Evolutionary conservation across 2,329 filamentous ascomycete species (phyloP).

Genomic region (Graphilbum fragrans): DNA sequence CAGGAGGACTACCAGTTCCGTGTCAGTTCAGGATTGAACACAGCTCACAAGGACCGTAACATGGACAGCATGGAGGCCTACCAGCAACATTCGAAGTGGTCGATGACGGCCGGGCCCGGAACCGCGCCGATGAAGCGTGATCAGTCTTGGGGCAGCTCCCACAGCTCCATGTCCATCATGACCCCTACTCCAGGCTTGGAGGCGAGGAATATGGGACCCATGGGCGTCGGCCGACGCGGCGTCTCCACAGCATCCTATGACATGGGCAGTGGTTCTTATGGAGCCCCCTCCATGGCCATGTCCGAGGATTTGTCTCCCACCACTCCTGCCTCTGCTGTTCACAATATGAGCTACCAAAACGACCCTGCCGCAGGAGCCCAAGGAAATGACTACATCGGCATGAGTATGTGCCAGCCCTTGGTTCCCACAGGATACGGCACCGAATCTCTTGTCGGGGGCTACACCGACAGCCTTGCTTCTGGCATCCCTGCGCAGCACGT

Average conservation of each 20-base stretch:
- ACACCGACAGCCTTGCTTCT: not conserved
- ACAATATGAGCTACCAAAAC: no score
- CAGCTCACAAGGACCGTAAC: slow-evolving; percentile 27
- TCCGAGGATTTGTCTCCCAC: not conserved
- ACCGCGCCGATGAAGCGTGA: slow-evolving; percentile 32
- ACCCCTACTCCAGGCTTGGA: no score
- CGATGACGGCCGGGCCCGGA: slow-evolving; percentile 22
- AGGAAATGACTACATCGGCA: not conserved
- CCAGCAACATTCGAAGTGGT: slow-evolving; percentile 26
- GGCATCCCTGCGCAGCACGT: slow-evolving; percentile 34
- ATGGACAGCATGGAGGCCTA: slow-evolving; percentile 1
- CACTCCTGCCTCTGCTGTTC: no score
- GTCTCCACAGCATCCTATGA: not conserved
- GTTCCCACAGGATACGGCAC: no score
- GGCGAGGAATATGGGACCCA: no score
- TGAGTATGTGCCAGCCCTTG: not conserved
- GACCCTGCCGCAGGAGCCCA: no score
- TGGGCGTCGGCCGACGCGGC: not conserved
- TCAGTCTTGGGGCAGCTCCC: slow-evolving; percentile 31
- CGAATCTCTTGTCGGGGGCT: no score
- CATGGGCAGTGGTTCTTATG: not conserved
- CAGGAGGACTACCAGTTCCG: slow-evolving; percentile 41
- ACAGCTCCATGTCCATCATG: no score
- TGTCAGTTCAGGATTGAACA: slow-evolving; percentile 41
- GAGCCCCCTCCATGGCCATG: not conserved